A percentile compares a stretch with the other conserved stretches of the same genome.
Evolutionary conservation across 2,329 filamentous ascomycete genomes (phyloP).

Genomic region (Ceratocystis colombiana): DNA sequence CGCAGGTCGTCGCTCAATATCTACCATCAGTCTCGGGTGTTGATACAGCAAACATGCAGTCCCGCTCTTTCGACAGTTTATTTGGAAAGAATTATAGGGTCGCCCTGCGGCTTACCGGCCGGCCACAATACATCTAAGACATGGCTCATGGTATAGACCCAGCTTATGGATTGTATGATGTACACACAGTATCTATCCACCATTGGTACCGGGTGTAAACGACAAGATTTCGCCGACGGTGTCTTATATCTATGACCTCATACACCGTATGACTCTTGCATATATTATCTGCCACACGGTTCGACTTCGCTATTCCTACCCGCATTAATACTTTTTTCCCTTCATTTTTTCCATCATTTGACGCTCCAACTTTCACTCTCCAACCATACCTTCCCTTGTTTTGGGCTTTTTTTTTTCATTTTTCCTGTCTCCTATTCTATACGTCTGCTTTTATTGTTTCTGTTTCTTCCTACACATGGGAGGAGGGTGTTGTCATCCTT

Average conservation of each 20-base stretch:
- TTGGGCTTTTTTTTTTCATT: neutral
- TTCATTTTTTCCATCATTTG: constrained; percentile 4
- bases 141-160: neutral
- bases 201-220: neutral
- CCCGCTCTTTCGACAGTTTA: neutral
- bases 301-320: neutral
- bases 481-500: constrained; percentile 4
- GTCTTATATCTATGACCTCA: constrained; percentile 5
- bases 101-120: neutral
- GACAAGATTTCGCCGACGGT: neutral
- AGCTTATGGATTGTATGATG: neutral
- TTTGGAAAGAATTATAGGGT: neutral
- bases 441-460: neutral
- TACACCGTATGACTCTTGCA: constrained; percentile 14
- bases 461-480: constrained; percentile 3
- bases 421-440: neutral
- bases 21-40: neutral
- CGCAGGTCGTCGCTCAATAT: neutral
- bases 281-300: constrained; percentile 1
- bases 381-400: neutral
- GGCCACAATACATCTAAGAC: neutral
- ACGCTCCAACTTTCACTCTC: neutral
- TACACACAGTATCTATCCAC: neutral
- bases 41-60: neutral
- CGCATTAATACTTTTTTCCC: neutral